Evolutionary conservation across 345 rosid species (phyloP).

Genomic region (Gossypium ekmanianum): DNA sequence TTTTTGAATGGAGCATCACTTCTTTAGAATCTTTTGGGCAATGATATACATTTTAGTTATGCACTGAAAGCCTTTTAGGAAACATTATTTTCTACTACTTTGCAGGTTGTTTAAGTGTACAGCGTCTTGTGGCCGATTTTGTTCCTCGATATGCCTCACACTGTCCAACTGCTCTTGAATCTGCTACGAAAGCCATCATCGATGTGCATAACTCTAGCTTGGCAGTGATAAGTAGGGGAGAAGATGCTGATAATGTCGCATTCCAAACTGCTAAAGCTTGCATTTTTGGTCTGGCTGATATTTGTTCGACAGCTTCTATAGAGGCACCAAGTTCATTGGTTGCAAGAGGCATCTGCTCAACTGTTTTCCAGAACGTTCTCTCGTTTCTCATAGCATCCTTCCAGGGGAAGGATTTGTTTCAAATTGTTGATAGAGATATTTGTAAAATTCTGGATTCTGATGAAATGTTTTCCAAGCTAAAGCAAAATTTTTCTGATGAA

Average conservation of each 20-base stretch:
- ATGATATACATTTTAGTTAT: not conserved
- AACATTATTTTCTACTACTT: slow-evolving; percentile 5
- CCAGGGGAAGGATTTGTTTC: slow-evolving; percentile 46
- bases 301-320: slow-evolving; percentile 61
- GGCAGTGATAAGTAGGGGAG: slow-evolving; percentile 49
- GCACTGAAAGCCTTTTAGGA: not conserved
- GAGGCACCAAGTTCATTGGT: slow-evolving; percentile 47
- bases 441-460: slow-evolving; percentile 49
- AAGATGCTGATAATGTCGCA: slow-evolving; percentile 69
- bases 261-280: slow-evolving; percentile 80
- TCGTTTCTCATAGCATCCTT: slow-evolving; percentile 60
- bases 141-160: slow-evolving; percentile 78
- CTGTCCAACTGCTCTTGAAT: slow-evolving; percentile 77
- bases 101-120: slow-evolving; percentile 88
- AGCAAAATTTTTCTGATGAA: slow-evolving; percentile 54
- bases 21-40: not conserved
- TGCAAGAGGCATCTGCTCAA: slow-evolving; percentile 54
- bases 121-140: slow-evolving; percentile 81
- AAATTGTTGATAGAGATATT: slow-evolving; percentile 52
- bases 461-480: slow-evolving; percentile 50
- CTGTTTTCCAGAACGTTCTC: slow-evolving; percentile 67
- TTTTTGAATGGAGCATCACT: not conserved
- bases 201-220: slow-evolving; percentile 56
- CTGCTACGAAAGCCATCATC: slow-evolving; percentile 62
- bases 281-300: slow-evolving; percentile 76